Evolutionary conservation across 768 basidiomycete genomes (phyloP), one percentile per base, ranked within the genome.

Genomic region (Boletellus ananas): DNA sequence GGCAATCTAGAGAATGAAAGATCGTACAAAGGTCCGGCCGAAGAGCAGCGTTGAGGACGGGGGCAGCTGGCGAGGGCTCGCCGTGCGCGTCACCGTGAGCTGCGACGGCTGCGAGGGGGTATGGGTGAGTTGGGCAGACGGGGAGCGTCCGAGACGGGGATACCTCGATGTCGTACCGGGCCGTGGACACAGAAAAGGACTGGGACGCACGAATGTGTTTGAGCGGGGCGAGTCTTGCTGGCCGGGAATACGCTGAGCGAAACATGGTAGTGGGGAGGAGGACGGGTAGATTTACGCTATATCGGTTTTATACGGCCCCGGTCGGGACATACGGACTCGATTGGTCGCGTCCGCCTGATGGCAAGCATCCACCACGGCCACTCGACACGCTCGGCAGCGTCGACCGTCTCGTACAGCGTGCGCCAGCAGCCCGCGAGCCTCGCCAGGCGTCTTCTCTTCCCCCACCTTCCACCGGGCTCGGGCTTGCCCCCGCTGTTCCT

Each of bases 21-120:
- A 52, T 65, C 83, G 72, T 63, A 87, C 86, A 60, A 95, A 94
- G 20, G 83, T 88, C 62, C 82, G 84, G 0, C 94, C 94, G 61
- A 95, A 98, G 7, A 86, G 75, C 48, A 96, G 78, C 31, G 75
- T 75, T 2, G 82, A 78, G 11, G 84, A 74, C 0, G 83, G 77
- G 2, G 92, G 90, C 6, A 80, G 72, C 7, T 75, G 67, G 55
- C 80, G 80, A 1, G 87, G 90, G 23, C 72, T 76, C 18, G 65
- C 17, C 29, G 74, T 84, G 42, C 63, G 68, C 10, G 63, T 69
- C 21, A 87, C 58, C 52, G 80, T 70, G 36, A 89, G 76, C 37
- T 68, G 65, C 1, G 76, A 74, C 38, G 77, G 73, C 86, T 89
- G 51, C 9, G 23, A 38, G 17, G 34, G 35, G 46, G 20, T 42